These are phyloP conservation scores for Xylariaceae sp. DNA, from an alignment of 2,329 filamentous ascomycete species.

Conservation along the genomic window DNA sequence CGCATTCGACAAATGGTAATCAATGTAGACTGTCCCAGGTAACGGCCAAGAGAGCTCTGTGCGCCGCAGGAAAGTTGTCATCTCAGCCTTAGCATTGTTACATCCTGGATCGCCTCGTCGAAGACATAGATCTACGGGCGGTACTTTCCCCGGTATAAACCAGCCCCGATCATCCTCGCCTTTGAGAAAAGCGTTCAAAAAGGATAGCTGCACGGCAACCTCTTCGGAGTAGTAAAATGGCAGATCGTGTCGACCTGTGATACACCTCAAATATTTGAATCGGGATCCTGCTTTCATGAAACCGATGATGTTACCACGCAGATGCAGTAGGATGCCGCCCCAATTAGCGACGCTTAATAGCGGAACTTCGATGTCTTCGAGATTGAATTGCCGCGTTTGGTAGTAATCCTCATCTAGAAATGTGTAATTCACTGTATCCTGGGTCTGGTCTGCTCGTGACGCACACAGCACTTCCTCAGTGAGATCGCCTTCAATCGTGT, in stretches of 20 bases:
- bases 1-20: conserved; percentile 54
- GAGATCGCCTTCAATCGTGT: conserved; percentile 56
- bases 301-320: conserved; percentile 66
- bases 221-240: conserved; percentile 70
- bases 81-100: conserved; percentile 60
- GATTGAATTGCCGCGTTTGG: conserved; percentile 59
- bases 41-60: conserved; percentile 65
- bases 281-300: conserved; percentile 60
- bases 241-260: conserved; percentile 66
- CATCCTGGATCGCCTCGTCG: conserved; percentile 64
- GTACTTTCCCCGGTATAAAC: conserved; percentile 52
- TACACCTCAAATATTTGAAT: conserved; percentile 66
- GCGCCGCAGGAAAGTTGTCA: conserved; percentile 49
- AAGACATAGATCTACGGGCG: conserved; percentile 57
- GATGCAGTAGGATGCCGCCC: conserved; percentile 66
- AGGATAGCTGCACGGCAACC: conserved; percentile 62
- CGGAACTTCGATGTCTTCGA: conserved; percentile 64
- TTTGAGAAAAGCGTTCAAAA: conserved; percentile 69
- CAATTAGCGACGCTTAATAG: conserved; percentile 66
- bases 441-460: conserved; percentile 46
- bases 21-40: conserved; percentile 59
- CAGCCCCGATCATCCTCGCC: conserved; percentile 61
- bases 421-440: conserved; percentile 44
- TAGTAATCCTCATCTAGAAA: conserved; percentile 64
- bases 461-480: conserved; percentile 46